Percentiles rank a stretch among this genome's conserved stretches.
Evolutionary conservation across 1,284 basidiomycete species (phyloP).

Genomic region (Rhizopogon parksii): DNA sequence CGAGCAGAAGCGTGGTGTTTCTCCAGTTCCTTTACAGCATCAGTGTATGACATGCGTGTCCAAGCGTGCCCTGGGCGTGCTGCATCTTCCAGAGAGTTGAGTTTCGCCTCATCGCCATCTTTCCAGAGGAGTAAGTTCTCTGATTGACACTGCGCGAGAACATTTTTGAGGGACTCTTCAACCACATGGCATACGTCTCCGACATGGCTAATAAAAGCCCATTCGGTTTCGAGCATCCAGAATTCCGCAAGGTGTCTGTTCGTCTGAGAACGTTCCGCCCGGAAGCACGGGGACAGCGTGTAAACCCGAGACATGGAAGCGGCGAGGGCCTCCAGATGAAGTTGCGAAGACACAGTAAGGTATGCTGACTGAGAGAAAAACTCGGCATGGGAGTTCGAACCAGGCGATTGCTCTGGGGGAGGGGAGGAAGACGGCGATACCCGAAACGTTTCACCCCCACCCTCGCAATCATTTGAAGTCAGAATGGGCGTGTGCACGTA

Average conservation of each 20-base stretch:
- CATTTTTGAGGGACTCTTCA: slow-evolving; percentile 56
- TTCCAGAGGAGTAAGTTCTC: slow-evolving; percentile 37
- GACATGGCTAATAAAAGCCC: slow-evolving; percentile 53
- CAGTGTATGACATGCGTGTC: slow-evolving; percentile 75
- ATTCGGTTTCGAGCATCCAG: slow-evolving; percentile 97
- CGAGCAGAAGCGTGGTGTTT: slow-evolving; percentile 27
- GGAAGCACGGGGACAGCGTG: slow-evolving; percentile 87
- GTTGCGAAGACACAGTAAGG: slow-evolving; percentile 90
- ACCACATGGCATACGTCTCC: slow-evolving; percentile 63
- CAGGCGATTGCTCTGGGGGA: slow-evolving; percentile 12
- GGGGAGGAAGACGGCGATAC: slow-evolving; percentile 37
- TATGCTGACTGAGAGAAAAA: slow-evolving; percentile 76
- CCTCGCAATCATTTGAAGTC: slow-evolving; percentile 92
- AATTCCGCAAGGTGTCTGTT: slow-evolving; percentile 95
- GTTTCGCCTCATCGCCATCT: slow-evolving; percentile 20
- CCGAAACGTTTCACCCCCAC: slow-evolving; percentile 91
- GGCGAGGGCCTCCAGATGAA: slow-evolving; percentile 89
- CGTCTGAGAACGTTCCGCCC: slow-evolving; percentile 86
- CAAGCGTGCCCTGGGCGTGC: slow-evolving; percentile 39
- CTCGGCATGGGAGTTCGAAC: slow-evolving; percentile 28
- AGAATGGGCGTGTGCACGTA: slow-evolving; percentile 83
- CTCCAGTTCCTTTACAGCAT: slow-evolving; percentile 63
- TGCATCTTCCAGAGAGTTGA: slow-evolving; percentile 27
- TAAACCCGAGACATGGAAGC: slow-evolving; percentile 79
- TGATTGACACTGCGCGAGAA: slow-evolving; percentile 28